These are phyloP conservation scores for Phytopythium montanum DNA, from an alignment of 352 stramenopile genomes.

Conservation along the genomic window DNA sequence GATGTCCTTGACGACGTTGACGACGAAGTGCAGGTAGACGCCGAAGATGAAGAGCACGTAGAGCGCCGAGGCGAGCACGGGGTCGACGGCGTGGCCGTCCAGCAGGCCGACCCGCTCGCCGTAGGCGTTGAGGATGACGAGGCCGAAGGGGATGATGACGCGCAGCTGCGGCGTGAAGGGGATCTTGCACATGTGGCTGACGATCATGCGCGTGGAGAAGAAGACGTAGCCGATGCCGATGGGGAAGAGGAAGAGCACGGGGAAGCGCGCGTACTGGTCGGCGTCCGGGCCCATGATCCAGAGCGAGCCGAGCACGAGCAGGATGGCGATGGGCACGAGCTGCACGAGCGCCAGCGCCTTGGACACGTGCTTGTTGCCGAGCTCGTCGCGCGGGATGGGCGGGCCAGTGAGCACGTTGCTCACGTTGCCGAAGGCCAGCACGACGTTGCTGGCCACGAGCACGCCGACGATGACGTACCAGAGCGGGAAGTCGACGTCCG, in stretches of 20 bases:
- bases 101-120: constrained; percentile 43
- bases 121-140: constrained; percentile 78
- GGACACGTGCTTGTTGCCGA: constrained; percentile 83
- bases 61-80: constrained; percentile 59
- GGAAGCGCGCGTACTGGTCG: constrained; percentile 62
- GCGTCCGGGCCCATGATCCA: constrained; percentile 73
- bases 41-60: constrained; percentile 73
- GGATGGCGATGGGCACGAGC: constrained; percentile 62
- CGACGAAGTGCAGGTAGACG: constrained; percentile 82
- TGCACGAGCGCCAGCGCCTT: constrained; percentile 77
- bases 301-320: constrained; percentile 53
- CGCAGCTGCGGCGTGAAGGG: constrained; percentile 78
- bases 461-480: constrained; percentile 29
- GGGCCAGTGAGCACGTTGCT: constrained; percentile 60
- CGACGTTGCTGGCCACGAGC: constrained; percentile 70
- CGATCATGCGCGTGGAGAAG: constrained; percentile 89
- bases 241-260: constrained; percentile 72
- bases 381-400: constrained; percentile 54
- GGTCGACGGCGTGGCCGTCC: constrained; percentile 43
- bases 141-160: constrained; percentile 72
- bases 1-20: constrained; percentile 80
- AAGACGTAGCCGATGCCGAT: constrained; percentile 83
- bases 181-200: constrained; percentile 90
- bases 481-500: constrained; percentile 5
- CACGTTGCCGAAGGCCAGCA: constrained; percentile 75